phyloP scores from a whole-genome alignment of 495 filamentous ascomycete species.

The Hypomontagnella monticulosa region DNA sequence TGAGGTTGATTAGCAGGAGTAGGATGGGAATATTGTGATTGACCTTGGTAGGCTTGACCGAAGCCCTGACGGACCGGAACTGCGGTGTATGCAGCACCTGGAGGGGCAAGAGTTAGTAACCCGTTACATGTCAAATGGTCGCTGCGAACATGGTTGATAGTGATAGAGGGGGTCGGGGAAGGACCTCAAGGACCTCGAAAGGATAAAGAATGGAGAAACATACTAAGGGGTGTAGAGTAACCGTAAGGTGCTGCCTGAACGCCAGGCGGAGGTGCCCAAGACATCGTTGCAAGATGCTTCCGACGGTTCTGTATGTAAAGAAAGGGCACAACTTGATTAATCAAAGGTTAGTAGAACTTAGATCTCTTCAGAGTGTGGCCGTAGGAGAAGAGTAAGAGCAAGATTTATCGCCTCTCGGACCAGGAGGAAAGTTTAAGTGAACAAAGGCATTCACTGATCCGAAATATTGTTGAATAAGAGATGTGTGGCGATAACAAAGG shows the following conservation, averaged over 20 bases:
- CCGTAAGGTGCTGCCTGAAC: slow-evolving; percentile 45
- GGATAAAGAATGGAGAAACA: slow-evolving; percentile 14
- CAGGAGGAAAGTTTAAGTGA: not conserved
- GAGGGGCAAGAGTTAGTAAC: slow-evolving; percentile 41
- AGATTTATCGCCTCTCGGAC: slow-evolving; percentile 7
- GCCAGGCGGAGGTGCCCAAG: slow-evolving; percentile 49
- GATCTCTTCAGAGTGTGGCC: not conserved
- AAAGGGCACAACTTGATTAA: slow-evolving; percentile 1
- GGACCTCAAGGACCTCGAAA: too few species aligned
- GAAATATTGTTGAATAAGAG: slow-evolving; percentile 11
- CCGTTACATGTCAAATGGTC: too few species aligned
- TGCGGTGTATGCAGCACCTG: slow-evolving; percentile 61
- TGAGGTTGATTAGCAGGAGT: slow-evolving; percentile 44
- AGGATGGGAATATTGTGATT: slow-evolving; percentile 44
- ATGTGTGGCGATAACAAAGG: slow-evolving; percentile 13
- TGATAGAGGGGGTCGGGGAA: not conserved
- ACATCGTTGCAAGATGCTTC: slow-evolving; percentile 35
- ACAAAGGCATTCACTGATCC: slow-evolving; percentile 16
- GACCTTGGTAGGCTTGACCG: slow-evolving; percentile 50
- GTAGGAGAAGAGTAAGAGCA: not conserved
- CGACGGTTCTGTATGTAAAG: not conserved
- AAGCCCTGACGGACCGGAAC: slow-evolving; percentile 60
- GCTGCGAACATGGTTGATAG: too few species aligned
- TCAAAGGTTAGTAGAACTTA: slow-evolving; percentile 22
- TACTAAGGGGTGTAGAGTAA: slow-evolving; percentile 44